phyloP scores from a whole-genome alignment of 1,284 basidiomycete species.

The Ustilago cynodontis region DNA sequence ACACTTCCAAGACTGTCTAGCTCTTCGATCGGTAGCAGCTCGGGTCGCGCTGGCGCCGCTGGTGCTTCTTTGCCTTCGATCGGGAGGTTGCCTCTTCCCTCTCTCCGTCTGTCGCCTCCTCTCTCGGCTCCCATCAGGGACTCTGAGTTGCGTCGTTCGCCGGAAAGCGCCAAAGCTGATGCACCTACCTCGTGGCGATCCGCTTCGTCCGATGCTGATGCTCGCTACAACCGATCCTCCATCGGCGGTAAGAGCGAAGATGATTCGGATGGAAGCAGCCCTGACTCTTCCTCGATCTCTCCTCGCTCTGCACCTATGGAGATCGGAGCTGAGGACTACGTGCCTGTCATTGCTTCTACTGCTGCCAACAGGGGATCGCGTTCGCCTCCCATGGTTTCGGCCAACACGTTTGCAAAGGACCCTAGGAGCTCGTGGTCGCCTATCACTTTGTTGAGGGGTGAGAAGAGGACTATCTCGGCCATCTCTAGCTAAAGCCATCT shows the following conservation, averaged over 20 bases:
- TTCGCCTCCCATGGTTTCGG: slow-evolving; percentile 21
- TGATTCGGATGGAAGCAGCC: slow-evolving; percentile 30
- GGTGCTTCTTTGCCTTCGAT: slow-evolving; percentile 39
- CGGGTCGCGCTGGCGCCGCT: slow-evolving; percentile 14
- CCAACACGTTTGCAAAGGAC: slow-evolving; percentile 32
- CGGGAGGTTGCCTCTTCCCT: slow-evolving; percentile 34
- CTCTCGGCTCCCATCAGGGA: slow-evolving; percentile 15
- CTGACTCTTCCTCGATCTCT: slow-evolving; percentile 37
- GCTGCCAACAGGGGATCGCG: slow-evolving; percentile 17
- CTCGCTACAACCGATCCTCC: slow-evolving; percentile 31
- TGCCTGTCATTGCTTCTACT: slow-evolving; percentile 23
- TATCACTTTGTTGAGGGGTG: slow-evolving; percentile 40
- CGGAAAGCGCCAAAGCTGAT: slow-evolving; percentile 12
- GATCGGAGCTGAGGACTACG: slow-evolving; percentile 28
- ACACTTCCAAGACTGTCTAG: slow-evolving; percentile 40
- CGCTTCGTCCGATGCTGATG: slow-evolving; percentile 4
- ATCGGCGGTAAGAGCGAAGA: slow-evolving; percentile 39
- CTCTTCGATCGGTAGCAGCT: slow-evolving; percentile 21
- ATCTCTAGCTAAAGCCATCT: slow-evolving; percentile 29
- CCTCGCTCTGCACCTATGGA: slow-evolving; percentile 40
- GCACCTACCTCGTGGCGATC: slow-evolving; percentile 22
- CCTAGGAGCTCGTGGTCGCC: slow-evolving; percentile 43
- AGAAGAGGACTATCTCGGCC: slow-evolving; percentile 36
- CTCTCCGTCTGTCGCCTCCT: slow-evolving; percentile 46
- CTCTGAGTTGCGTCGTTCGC: slow-evolving; percentile 20